phyloP scores from a whole-genome alignment of 176 grass and related monocot genomes.

The Leersia perrieri region DNA sequence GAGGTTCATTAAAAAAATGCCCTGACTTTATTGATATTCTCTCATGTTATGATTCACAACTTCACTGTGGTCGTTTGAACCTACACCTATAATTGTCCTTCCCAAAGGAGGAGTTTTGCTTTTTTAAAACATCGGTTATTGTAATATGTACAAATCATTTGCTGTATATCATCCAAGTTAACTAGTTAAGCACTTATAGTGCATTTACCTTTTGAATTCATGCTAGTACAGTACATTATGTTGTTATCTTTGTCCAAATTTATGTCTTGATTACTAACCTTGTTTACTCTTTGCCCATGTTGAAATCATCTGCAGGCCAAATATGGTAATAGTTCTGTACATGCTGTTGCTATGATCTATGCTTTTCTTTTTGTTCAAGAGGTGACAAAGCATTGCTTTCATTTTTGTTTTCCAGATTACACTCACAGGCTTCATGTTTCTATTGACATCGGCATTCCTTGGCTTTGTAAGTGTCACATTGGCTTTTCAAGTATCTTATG shows the following conservation, averaged over 20 bases:
- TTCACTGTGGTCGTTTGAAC: not conserved
- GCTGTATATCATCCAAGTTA: not conserved
- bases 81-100: too few species aligned
- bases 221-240: not conserved
- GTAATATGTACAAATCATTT: not conserved
- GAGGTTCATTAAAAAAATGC: not conserved
- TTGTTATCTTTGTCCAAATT: not conserved
- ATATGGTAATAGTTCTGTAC: constrained; percentile 62
- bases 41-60: not conserved
- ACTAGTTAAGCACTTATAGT: not conserved
- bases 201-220: not conserved
- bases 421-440: constrained; percentile 84
- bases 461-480: constrained; percentile 99
- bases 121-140: not conserved
- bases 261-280: constrained; percentile 18
- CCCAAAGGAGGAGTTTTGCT: not conserved
- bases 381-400: not conserved
- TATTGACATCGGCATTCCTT: constrained; percentile 73
- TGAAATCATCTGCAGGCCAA: constrained; percentile 61
- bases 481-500: constrained; percentile 73
- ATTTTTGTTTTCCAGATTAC: constrained; percentile 62
- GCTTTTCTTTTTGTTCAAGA: constrained; percentile 30
- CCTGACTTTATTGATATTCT: not conserved
- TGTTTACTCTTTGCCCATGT: constrained; percentile 5
- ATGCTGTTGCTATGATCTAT: not conserved